Evolutionary conservation across 345 rosid species (phyloP).

Genomic region (Gossypium raimondii): DNA sequence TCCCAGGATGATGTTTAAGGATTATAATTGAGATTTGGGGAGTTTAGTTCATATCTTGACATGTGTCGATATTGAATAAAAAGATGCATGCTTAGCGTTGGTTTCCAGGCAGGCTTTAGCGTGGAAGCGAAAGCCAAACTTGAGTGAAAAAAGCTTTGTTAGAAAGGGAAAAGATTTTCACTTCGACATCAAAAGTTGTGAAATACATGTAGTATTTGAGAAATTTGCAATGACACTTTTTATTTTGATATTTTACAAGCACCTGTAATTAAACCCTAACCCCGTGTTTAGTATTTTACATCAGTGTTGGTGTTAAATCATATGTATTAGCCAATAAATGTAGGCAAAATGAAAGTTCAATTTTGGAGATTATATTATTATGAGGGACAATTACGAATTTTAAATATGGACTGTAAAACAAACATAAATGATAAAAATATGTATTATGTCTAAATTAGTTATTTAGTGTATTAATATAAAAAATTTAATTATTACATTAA

Average conservation of each 20-base stretch:
- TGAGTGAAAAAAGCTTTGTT: conserved; percentile 11
- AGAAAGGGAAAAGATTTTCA: background rate
- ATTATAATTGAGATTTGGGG: conserved; percentile 15
- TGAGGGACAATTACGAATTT: rapidly evolving
- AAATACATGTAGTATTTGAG: background rate
- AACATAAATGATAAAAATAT: too few relatives aligned
- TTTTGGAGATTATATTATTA: too few relatives aligned
- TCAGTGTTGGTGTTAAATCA: too few relatives aligned
- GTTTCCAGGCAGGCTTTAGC: background rate
- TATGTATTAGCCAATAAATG: too few relatives aligned
- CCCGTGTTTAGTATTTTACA: too few relatives aligned
- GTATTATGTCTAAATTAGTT: too few relatives aligned
- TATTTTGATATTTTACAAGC: background rate
- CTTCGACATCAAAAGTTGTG: conserved; percentile 11
- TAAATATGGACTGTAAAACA: rapidly evolving
- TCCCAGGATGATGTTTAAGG: conserved; percentile 16
- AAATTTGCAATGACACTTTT: background rate
- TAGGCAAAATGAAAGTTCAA: too few relatives aligned
- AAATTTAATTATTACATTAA: too few relatives aligned
- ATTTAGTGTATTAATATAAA: too few relatives aligned
- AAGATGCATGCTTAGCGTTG: conserved; percentile 22
- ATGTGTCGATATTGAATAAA: conserved; percentile 15
- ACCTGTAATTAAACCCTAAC: background rate
- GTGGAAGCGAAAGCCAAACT: conserved; percentile 8
- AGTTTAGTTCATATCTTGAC: conserved; percentile 25